Percentiles rank a stretch among this genome's conserved stretches.
These are phyloP conservation scores for Paraglomus brasilianum DNA, from an alignment of 192 early-diverging fungal species.

Conservation along the genomic window DNA sequence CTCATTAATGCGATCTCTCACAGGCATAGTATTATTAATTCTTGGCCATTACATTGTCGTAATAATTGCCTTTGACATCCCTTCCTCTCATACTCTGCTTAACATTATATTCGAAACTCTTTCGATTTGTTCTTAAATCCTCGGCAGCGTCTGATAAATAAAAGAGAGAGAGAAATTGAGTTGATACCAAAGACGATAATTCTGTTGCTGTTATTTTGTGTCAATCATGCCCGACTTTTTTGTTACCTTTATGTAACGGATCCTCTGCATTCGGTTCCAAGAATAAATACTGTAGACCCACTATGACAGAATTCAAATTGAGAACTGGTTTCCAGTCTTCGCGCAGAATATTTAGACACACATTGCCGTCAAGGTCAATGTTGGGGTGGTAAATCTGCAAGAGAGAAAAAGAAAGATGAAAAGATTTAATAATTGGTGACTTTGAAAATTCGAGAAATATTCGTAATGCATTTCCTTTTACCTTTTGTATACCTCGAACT, in stretches of 20 bases:
- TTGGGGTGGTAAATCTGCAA: slow-evolving; percentile 94
- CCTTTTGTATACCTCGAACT: slow-evolving; percentile 86
- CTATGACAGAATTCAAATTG: slow-evolving; percentile 84
- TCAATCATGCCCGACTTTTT: neutral
- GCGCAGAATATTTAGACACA: slow-evolving; percentile 95
- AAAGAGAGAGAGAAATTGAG: neutral
- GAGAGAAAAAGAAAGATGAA: neutral
- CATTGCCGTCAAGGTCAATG: slow-evolving; percentile 94
- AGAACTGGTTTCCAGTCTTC: slow-evolving; percentile 99
- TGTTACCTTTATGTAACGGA: slow-evolving; percentile 89
- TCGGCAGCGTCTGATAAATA: slow-evolving; percentile 71
- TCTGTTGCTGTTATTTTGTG: neutral
- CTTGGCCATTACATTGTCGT: slow-evolving; percentile 78
- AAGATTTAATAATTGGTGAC: neutral
- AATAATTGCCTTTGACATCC: slow-evolving; percentile 61
- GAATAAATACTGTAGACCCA: slow-evolving; percentile 91
- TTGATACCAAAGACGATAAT: neutral
- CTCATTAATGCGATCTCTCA: too few relatives aligned
- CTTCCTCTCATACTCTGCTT: slow-evolving; percentile 75
- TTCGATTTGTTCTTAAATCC: slow-evolving; percentile 68
- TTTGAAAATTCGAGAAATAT: neutral
- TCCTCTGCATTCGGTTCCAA: slow-evolving; percentile 95
- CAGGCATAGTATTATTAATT: too few relatives aligned
- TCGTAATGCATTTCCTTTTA: slow-evolving; percentile 31
- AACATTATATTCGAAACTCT: slow-evolving; percentile 76